Evolutionary conservation across 805 yeast species (phyloP).

Genomic region (Saturnispora sekii): DNA sequence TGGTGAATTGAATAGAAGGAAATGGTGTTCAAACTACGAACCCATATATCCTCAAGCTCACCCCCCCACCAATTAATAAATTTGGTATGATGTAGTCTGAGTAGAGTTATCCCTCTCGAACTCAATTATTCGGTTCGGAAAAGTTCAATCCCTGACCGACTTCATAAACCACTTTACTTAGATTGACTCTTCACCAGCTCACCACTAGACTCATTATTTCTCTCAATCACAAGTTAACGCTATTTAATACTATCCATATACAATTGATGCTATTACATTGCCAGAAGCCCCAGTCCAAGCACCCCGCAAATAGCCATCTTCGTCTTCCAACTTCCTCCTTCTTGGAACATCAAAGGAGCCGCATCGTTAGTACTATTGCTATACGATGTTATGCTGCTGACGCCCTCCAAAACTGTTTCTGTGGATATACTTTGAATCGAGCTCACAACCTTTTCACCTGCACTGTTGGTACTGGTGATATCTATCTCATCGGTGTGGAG

Average conservation of each 20-base stretch:
- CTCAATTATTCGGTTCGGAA: no score
- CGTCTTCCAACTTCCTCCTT: slow-evolving; percentile 14
- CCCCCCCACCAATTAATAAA: no score
- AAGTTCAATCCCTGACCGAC: no score
- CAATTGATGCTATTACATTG: slow-evolving; percentile 3
- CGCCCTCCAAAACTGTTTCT: slow-evolving; percentile 13
- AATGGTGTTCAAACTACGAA: no score
- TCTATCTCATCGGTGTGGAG: background rate
- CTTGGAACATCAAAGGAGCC: background rate
- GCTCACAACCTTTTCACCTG: slow-evolving; percentile 4
- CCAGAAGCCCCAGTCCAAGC: slow-evolving; percentile 17
- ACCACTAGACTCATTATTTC: no score
- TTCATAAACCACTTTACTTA: no score
- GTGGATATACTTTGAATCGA: slow-evolving; percentile 12
- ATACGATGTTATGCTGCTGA: slow-evolving; percentile 14
- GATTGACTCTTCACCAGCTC: no score
- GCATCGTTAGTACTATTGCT: slow-evolving; percentile 16
- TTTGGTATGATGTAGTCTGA: slow-evolving; percentile 4
- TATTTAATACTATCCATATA: background rate
- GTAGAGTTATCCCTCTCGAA: background rate
- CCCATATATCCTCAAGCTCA: no score
- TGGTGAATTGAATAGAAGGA: no score
- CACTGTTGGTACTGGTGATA: background rate
- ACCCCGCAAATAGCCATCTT: slow-evolving; percentile 17
- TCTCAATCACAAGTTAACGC: no score